A percentile compares a stretch with the other conserved stretches of the same genome.
Evolutionary conservation across 345 rosid species (phyloP).

Genomic region (Citrus mangshanensis): DNA sequence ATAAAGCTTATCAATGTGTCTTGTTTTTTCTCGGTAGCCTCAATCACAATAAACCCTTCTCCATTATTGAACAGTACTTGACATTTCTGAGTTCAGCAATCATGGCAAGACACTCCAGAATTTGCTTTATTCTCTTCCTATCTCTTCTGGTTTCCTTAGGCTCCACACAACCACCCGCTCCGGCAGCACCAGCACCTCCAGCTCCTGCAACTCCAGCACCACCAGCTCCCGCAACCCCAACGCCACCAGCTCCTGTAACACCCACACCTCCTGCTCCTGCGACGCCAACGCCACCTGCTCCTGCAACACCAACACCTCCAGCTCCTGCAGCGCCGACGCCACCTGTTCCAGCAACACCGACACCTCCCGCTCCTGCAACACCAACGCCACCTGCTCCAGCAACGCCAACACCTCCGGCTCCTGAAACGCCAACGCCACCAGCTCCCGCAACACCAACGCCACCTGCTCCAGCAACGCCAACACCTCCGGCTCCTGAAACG

Average conservation of each 20-base stretch:
- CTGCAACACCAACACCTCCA: not conserved
- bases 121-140: not conserved
- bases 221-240: not conserved
- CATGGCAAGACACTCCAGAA: not conserved
- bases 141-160: not conserved
- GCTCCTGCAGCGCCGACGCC: not conserved
- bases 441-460: not conserved
- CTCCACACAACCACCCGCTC: not conserved
- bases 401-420: accelerated
- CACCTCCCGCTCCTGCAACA: not conserved
- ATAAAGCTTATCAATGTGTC: not conserved
- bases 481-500: accelerated
- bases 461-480: not conserved
- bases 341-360: not conserved
- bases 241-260: too few species aligned
- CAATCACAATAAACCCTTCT: not conserved
- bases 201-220: not conserved
- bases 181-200: not conserved
- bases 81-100: not conserved
- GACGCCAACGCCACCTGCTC: not conserved
- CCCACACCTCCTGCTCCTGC: too few species aligned
- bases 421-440: not conserved
- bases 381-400: not conserved
- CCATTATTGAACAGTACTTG: not conserved
- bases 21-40: not conserved